Base-by-base conservation (phyloP, 2,329 filamentous ascomycete species). In the Aspergillus intermedius region DNA sequence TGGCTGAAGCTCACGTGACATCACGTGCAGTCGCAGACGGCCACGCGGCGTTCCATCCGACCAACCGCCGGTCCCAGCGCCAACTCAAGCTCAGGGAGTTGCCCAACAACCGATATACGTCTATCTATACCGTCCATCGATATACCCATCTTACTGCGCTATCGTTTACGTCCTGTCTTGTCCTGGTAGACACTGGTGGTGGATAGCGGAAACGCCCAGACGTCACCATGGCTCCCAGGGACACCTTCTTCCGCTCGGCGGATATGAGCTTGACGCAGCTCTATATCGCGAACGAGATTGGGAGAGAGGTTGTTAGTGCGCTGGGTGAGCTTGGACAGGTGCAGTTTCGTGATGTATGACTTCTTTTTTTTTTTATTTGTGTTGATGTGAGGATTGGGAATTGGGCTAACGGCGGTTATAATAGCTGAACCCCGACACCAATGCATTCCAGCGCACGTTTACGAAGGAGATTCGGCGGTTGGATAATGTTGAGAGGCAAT, bases 261-360 rank as follows among this genome's bases (percentile, higher is more conserved):
- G 88, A 96, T 74, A 98, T 98, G 93, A 96, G 90, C 80, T 86
- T 98, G 86, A 95, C 95, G 66, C 93, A 98, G 84, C 86, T 98
- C 66, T 98, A 97, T 75, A 94, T 98, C 65, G 89, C 93, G 66
- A 97, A 96, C 70, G 93, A 98, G 79, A 97, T 98, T 61, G 91
- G 93, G 62, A 84, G 93, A 67, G 94, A 98, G 77, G 91, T 96
- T 62, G 91, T 97, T 55, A 95, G 91, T 67, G 91, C 91, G 49
- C 78, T 98, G 57, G 93, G 93, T 67, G 93, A 98, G 80, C 82
- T 98, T 65, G 93, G 93, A 50, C 81, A 93, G 64, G 91, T 97
- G 70, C 91, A 97, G 73, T 98, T 98, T 69, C 83, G 93, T 74
- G 93, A 98, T 80, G 91, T 97, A 79, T 69, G 87, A 74, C 6